These are phyloP conservation scores for Hypoxylon perforatum DNA, from an alignment of 495 filamentous ascomycete species.

Conservation along the genomic window DNA sequence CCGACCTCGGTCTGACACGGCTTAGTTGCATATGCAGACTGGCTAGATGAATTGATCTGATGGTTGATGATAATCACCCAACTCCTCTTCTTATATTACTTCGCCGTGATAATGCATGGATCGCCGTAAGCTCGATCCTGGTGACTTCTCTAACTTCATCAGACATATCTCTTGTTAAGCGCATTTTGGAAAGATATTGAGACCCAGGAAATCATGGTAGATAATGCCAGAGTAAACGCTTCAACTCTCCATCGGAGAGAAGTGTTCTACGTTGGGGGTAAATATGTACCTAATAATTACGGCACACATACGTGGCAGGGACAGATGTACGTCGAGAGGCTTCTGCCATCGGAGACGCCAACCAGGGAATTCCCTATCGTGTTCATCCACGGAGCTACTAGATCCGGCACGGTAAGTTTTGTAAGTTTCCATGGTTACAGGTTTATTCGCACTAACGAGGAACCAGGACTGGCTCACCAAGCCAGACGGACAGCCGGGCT, in stretches of 20 bases:
- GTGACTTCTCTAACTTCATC: too few species aligned
- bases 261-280: slow-evolving; percentile 64
- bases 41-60: neutral
- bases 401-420: slow-evolving; percentile 61
- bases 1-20: neutral
- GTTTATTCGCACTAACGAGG: neutral
- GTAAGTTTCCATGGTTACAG: neutral
- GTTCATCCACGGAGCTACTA: slow-evolving; percentile 64
- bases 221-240: neutral
- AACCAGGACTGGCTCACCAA: slow-evolving; percentile 61
- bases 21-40: neutral
- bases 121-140: neutral
- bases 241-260: slow-evolving; percentile 35
- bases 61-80: neutral
- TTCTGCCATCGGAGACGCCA: slow-evolving; percentile 48
- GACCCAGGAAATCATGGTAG: slow-evolving; percentile 10
- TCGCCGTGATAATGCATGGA: neutral
- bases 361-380: slow-evolving; percentile 54
- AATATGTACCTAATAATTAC: slow-evolving; percentile 49
- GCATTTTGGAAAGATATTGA: neutral
- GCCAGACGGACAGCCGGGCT: slow-evolving; percentile 61
- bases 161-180: too few species aligned
- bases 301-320: slow-evolving; percentile 55
- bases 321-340: slow-evolving; percentile 69
- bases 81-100: neutral